phyloP scores from a whole-genome alignment of 2,329 filamentous ascomycete species.

The Clarireedia monteithiana region DNA sequence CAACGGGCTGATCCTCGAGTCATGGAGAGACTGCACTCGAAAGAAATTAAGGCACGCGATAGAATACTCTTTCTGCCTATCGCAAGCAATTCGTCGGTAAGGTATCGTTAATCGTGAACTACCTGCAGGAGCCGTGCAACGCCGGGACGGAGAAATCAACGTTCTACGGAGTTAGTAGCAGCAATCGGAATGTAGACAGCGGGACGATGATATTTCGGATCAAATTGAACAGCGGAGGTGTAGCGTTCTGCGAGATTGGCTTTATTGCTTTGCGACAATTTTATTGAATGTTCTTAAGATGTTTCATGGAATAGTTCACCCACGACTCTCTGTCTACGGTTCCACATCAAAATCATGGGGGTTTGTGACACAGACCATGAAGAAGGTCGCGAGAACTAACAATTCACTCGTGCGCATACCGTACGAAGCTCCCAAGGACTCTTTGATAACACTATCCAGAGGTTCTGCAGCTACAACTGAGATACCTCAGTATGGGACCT shows the following conservation, averaged over 20 bases:
- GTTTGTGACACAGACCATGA: neutral
- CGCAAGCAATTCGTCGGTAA: neutral
- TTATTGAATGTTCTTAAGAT: neutral
- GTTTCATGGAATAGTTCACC: neutral
- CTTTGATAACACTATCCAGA: no score
- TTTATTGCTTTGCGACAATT: neutral
- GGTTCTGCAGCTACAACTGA: no score
- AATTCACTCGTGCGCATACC: no score
- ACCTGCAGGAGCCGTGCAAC: no score
- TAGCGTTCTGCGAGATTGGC: neutral
- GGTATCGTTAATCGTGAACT: neutral
- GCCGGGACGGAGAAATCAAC: no score
- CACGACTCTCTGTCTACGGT: neutral
- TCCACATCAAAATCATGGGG: neutral
- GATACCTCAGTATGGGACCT: no score
- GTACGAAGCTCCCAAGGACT: no score
- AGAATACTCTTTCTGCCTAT: neutral
- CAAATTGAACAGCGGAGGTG: no score
- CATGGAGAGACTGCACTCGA: conserved; percentile 10
- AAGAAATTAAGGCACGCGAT: neutral
- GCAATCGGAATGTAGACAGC: no score
- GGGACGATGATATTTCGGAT: no score
- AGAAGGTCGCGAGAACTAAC: neutral
- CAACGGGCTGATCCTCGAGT: conserved; percentile 16
- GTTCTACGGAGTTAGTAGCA: no score